Conservation (phyloP, 2,329 filamentous ascomycete genomes). For the Emmonsiellopsis sp. region DNA sequence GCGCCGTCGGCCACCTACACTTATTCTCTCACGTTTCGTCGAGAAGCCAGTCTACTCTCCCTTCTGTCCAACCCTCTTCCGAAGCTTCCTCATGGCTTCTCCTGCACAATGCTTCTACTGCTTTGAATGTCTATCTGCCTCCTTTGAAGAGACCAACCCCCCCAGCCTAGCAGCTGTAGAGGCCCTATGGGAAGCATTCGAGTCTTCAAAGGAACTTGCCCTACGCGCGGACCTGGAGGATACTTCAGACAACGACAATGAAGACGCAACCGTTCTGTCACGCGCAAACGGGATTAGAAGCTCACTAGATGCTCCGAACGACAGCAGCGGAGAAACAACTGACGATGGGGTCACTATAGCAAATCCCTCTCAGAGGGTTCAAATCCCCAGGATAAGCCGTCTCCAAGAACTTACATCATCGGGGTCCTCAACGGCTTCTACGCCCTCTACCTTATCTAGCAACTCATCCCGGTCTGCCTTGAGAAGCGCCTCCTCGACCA, state of each 20-base stretch:
- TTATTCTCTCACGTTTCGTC: not conserved
- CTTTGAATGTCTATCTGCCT: constrained; percentile 76
- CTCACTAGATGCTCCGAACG: constrained; percentile 16
- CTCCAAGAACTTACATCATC: constrained; percentile 27
- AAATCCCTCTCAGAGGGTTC: constrained; percentile 16
- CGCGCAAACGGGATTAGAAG: constrained; percentile 9
- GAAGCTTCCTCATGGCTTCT: constrained; percentile 59
- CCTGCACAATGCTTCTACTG: constrained; percentile 81
- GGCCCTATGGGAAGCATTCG: constrained; percentile 53
- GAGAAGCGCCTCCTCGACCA: constrained; percentile 31
- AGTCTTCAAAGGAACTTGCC: constrained; percentile 22
- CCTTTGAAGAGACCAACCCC: constrained; percentile 60
- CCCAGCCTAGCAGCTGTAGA: constrained; percentile 61
- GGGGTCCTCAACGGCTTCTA: constrained; percentile 29
- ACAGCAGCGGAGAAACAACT: constrained; percentile 9
- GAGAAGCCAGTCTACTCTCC: not conserved
- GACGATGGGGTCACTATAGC: constrained; percentile 6
- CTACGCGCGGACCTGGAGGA: constrained; percentile 17
- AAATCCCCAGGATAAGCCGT: constrained; percentile 24
- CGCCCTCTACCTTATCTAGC: constrained; percentile 37
- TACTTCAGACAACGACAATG: constrained; percentile 21
- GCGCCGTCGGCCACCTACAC: not conserved
- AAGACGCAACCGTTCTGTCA: constrained; percentile 11
- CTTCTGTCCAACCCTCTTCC: not conserved
- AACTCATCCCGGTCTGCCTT: constrained; percentile 38